Evolutionary conservation across 2,329 filamentous ascomycete genomes (phyloP), one percentile per base, ranked within the genome.

Genomic region (Clarireedia homoeocarpa): DNA sequence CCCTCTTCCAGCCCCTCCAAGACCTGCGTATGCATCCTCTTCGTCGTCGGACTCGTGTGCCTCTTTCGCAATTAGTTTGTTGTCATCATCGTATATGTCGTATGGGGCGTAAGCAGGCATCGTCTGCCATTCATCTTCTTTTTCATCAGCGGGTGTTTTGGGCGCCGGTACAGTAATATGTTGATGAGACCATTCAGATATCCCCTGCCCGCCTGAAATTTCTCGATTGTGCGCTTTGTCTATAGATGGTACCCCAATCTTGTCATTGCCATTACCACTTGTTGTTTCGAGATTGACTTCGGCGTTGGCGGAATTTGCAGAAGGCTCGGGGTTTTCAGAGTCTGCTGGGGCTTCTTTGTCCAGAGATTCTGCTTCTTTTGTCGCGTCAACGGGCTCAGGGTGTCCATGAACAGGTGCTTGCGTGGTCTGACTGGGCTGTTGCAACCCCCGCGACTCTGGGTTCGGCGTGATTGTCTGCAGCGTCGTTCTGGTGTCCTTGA

Each of bases 51-150:
- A 81, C 58, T 86, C 83, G 40, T 80, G 76, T 57, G 86, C 86
- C 64, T 95, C 92, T 61, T 82, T 85, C 12, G 94, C 94, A 61
- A 99, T 79, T 27, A 99, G 78, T 62, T 82, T 88, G 63, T 95
- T 88, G 70, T 95, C 86, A 66, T 99, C 94, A 69, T 99, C 90
- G 71, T 97, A 99, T 63, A 96, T 88, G 71, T 97, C 92, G 69
- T 94, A 95, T 39, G 87, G 86, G 6, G 91, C 94, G 67, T 91
- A 90, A 1, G 94, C 84, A 1, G 92, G 94, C 94, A 99, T 99
- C 2, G 83, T 81, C 73, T 96, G 90, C 94, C 94, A 99, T 51
- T 79, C 83, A 1, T 75, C 84, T n/a, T 87, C 87, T 5, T 83
- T 83, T 10, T 81, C 75, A 2, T 80, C 72, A 9, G 30, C 30